Conservation (phyloP, 805 yeast genomes). For the Brettanomyces bruxellensis region DNA sequence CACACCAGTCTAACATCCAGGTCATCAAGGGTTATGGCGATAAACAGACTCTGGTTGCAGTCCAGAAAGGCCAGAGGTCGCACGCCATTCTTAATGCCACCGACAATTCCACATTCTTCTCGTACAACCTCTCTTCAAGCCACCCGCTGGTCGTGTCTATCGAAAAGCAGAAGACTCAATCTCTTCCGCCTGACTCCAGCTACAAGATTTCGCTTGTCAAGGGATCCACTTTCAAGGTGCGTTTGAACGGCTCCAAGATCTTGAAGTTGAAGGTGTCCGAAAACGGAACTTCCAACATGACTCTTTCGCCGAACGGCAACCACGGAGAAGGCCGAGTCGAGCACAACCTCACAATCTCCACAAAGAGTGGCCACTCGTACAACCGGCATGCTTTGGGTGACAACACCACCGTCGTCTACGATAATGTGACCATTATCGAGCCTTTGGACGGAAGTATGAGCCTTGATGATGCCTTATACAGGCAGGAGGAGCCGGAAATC, state of each 20-base stretch:
- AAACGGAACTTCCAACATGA: constrained; percentile 36
- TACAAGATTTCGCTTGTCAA: constrained; percentile 23
- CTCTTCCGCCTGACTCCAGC: constrained; percentile 15
- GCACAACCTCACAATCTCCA: constrained; percentile 23
- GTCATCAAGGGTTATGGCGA: constrained; percentile 31
- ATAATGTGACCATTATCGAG: constrained; percentile 12
- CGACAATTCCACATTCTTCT: constrained; percentile 10
- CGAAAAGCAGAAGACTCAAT: constrained; percentile 9
- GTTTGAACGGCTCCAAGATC: constrained; percentile 14
- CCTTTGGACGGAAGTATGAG: constrained; percentile 1
- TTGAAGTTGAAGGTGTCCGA: constrained; percentile 25
- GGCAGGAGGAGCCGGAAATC: not conserved
- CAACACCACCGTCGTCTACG: constrained; percentile 23
- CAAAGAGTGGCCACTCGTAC: constrained; percentile 16
- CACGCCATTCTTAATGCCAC: constrained; percentile 17
- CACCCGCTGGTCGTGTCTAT: constrained; percentile 25
- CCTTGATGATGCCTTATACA: not conserved
- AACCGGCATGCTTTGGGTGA: constrained; percentile 24
- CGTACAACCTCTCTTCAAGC: constrained; percentile 12
- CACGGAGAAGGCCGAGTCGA: constrained; percentile 33
- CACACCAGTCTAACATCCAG: constrained; percentile 31
- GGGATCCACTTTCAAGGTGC: constrained; percentile 7
- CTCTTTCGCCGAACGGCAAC: constrained; percentile 36
- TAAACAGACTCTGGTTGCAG: constrained; percentile 23
- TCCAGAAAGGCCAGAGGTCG: constrained; percentile 18